Evolutionary conservation across 371 early-diverging fungal genomes (phyloP), one percentile per base, ranked within the genome.

Genomic region (Apophysomyces elegans): DNA sequence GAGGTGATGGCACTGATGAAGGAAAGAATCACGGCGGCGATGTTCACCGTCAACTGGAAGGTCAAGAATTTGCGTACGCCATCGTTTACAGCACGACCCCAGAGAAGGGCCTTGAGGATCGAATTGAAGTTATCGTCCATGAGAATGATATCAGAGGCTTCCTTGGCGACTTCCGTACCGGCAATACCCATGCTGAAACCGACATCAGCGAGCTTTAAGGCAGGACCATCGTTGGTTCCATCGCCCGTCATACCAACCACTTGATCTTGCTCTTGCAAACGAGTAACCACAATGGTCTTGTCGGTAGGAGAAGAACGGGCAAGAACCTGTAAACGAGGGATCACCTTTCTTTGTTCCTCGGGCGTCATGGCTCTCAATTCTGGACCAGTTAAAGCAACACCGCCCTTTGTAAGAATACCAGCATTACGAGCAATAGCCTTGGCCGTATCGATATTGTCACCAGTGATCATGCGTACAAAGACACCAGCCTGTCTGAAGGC

Each of bases 181-280:
- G 94, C 83, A 70, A 97, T 94, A 60, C 99, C 99, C 99, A 98
- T 97, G 64, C 91, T 87, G 78, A 98, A 98, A 12, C 99, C 99
- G 61, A 99, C 95, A 78, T 99, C 96, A 37, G 98, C 98, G 73
- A 90, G 77, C 77, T 95, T 95, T 50, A 99, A 87, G 4, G 98
- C 96, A 26, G 97, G 98, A 2, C 93, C 96, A 78, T 99, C 99
- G 83, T 98, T 99, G 59, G 98, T 95, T 56, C 98, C 99, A 79
- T 98, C 98, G 59, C 98, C 97, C 5, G 97, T 98, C 77, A 97
- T 95, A 21, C 94, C 97, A 18, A 98, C 98, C 21, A 96, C 92
- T 72, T 97, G 95, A 35, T 92, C 95, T 56, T 93, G 84, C 62
- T 90, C 88, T 77, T 96, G 93, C 44, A 99, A 83, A 35, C 88